A percentile compares a stretch with the other conserved stretches of the same genome.
These are phyloP conservation scores for Pseudogymnoascus sp. DNA, from an alignment of 2,329 filamentous ascomycete species.

Conservation along the genomic window DNA sequence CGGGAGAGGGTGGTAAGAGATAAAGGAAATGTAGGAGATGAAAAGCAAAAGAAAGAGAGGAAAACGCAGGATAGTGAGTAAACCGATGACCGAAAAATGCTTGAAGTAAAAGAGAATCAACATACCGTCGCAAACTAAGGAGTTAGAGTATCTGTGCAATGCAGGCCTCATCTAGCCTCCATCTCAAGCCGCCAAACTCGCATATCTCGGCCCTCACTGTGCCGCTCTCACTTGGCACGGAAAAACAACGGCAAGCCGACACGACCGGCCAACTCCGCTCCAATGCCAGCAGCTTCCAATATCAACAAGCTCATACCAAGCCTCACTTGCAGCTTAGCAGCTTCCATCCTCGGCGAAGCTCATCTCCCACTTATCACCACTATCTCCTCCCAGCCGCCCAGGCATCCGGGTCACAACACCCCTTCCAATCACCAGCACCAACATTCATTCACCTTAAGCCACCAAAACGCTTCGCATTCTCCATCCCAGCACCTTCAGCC, in stretches of 20 bases:
- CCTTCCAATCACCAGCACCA: background rate
- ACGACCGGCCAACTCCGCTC: background rate
- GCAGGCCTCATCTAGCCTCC: background rate
- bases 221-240: background rate
- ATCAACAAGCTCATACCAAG: background rate
- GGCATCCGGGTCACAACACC: background rate
- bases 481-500: background rate
- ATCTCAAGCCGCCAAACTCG: background rate
- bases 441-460: background rate
- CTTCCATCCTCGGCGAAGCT: background rate
- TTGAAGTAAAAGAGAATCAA: background rate
- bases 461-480: background rate
- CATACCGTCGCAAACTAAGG: background rate
- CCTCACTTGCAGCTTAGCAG: background rate
- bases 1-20: slow-evolving; percentile 12
- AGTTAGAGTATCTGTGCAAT: background rate
- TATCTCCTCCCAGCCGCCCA: background rate
- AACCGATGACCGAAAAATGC: background rate
- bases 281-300: background rate
- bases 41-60: background rate
- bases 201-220: background rate
- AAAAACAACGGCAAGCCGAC: background rate
- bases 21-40: background rate
- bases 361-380: background rate
- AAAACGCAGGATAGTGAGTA: background rate